Base-by-base conservation (phyloP, 2,329 filamentous ascomycete species). In the Calonectria pauciramosa region DNA sequence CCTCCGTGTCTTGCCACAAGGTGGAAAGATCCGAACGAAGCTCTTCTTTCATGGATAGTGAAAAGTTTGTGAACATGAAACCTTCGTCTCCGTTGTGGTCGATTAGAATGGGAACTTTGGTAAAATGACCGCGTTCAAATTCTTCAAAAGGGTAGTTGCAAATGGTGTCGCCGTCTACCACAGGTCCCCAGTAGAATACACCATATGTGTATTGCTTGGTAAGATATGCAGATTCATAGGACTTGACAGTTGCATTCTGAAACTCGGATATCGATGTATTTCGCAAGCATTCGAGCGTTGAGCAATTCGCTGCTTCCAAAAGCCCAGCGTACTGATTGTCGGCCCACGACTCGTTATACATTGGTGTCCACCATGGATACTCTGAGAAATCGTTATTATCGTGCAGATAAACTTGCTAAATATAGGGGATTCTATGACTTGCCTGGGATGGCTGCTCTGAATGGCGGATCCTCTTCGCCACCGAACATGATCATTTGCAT, bases 401-500 rank as follows among this genome's bases (percentile, higher is more conserved):
- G 16, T 5, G 6, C 6, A 9, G 5, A 30, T 41, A 3, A 10
- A 18, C 4, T 13, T 38, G 34, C 13, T 26, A 0, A 10, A 28
- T 28, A 5, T 11, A 16, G 23, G 23, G 10, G 1, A 28, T 9
- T 28, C 6, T 36, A 20, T 9, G 11, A 36, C 23, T 38, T 41
- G 26, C 56, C 56, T 5, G 56, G n/a, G 16, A 60, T 60, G 28
- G 56, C 56, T 10, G 56, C 56, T 28, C 56, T 34, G 23, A 60
- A 60, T 41, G 56, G 56, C 28, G 56, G 56, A 23, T 60, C 23
- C 34, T 60, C 34, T 14, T 60, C 34, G 14, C 56, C 56, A 26
- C 56, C 56, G 41, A 60, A 60, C 56, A 60, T 60, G 23, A 41
- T 18, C 56, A 60, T 60, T 60, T 60, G 56, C 56, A 60, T 60